Evolutionary conservation across 768 basidiomycete genomes (phyloP).

Genomic region (Butyriboletus loyo): DNA sequence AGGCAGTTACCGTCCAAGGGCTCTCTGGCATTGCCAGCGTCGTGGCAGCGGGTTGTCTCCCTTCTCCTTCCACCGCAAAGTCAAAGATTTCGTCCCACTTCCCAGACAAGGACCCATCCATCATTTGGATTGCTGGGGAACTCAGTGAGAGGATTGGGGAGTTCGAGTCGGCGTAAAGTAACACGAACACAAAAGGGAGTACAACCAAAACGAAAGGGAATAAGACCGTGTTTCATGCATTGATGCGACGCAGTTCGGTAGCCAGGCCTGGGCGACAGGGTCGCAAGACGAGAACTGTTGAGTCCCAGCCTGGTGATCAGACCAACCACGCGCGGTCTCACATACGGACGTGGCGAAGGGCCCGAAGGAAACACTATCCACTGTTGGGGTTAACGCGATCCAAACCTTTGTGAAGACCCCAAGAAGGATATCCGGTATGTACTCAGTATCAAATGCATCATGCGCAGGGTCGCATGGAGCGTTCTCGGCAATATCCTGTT

Average conservation of each 20-base stretch:
- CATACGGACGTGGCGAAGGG: not conserved
- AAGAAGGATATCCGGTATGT: constrained; percentile 35
- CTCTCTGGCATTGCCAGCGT: too few species aligned
- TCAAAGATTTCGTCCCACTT: too few species aligned
- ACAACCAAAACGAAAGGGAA: not conserved
- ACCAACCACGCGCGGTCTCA: constrained; percentile 12
- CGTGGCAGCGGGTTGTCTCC: too few species aligned
- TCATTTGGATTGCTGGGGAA: too few species aligned
- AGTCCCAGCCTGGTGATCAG: constrained; percentile 6
- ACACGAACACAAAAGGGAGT: not conserved
- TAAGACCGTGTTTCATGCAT: not conserved
- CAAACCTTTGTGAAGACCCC: constrained; percentile 22
- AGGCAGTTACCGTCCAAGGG: too few species aligned
- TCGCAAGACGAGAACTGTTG: constrained; percentile 13
- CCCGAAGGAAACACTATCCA: constrained; percentile 9
- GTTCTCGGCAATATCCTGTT: constrained; percentile 46
- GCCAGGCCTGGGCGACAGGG: constrained; percentile 4
- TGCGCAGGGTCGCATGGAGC: constrained; percentile 35
- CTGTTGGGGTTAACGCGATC: constrained; percentile 11
- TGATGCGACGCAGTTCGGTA: constrained; percentile 3
- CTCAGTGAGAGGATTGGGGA: too few species aligned
- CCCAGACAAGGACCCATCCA: too few species aligned
- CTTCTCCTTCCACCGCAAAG: too few species aligned
- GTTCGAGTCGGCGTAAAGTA: too few species aligned
- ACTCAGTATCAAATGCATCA: constrained; percentile 32